Evolutionary conservation across 768 basidiomycete genomes (phyloP).

Genomic region (Tricholoma sp.): DNA sequence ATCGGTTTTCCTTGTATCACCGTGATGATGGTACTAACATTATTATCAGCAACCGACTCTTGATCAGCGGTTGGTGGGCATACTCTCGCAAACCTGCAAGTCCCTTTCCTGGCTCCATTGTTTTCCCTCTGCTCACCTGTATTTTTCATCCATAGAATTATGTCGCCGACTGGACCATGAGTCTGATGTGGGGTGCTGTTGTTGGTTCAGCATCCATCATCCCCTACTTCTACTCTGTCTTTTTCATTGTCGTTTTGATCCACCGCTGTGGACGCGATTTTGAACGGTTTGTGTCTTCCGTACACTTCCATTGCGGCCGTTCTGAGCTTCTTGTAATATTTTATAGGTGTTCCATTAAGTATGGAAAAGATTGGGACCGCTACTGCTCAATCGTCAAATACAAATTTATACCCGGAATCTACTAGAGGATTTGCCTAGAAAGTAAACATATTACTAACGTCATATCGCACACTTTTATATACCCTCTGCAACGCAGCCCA

Average conservation of each 20-base stretch:
- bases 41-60: conserved; percentile 70
- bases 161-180: conserved; percentile 87
- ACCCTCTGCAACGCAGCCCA: neutral
- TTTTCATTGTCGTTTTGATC: conserved; percentile 90
- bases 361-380: conserved; percentile 92
- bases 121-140: neutral
- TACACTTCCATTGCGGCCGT: neutral
- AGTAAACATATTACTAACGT: neutral
- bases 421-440: conserved; percentile 37
- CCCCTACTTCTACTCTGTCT: conserved; percentile 95
- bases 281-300: conserved; percentile 56
- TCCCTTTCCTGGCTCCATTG: conserved; percentile 4
- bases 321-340: conserved; percentile 3
- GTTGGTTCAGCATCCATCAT: conserved; percentile 75
- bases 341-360: conserved; percentile 75
- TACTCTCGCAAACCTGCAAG: conserved; percentile 89
- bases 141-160: conserved; percentile 59
- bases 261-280: conserved; percentile 94
- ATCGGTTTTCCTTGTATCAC: neutral
- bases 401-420: conserved; percentile 86
- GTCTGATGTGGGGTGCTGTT: conserved; percentile 78
- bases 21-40: neutral
- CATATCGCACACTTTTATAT: neutral
- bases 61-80: conserved; percentile 93
- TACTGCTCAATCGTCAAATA: conserved; percentile 86